Conservation (phyloP, 148 eudicot genomes). For the Heliosperma pusillum region DNA sequence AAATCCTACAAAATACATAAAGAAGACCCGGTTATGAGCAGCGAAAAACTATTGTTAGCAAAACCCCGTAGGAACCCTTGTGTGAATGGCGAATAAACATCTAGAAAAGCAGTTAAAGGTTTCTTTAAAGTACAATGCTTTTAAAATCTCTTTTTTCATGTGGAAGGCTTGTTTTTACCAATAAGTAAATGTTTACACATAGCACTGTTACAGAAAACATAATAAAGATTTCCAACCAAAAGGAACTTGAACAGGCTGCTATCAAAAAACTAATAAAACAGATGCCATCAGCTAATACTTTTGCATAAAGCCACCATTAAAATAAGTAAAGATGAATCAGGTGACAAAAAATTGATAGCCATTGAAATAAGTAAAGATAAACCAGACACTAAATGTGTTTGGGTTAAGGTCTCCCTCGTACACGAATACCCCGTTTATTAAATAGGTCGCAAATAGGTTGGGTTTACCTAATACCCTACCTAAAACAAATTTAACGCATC, state of each 20-base stretch:
- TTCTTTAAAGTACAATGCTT: no score
- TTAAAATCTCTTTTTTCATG: background rate
- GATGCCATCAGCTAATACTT: background rate
- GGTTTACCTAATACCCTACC: no score
- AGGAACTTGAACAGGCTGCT: background rate
- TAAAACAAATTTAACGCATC: no score
- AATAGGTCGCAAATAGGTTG: no score
- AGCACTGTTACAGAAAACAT: background rate
- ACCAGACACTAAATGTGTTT: no score
- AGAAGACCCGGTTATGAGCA: background rate
- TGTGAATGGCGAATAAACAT: background rate
- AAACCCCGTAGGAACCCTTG: no score
- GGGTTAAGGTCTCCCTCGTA: no score
- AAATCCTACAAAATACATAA: constrained; percentile 47
- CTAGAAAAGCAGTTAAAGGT: no score
- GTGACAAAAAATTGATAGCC: background rate
- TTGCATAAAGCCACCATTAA: background rate
- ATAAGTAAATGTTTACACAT: background rate
- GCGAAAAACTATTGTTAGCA: background rate
- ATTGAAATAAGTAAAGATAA: no score
- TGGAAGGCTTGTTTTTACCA: background rate
- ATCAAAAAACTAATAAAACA: no score
- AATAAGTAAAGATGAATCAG: background rate
- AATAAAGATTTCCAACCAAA: background rate
- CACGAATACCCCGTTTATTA: no score